A percentile compares a stretch with the other conserved stretches of the same genome.
Evolutionary conservation across 2,329 filamentous ascomycete genomes (phyloP).

Genomic region (Simplicillium aogashimaense): DNA sequence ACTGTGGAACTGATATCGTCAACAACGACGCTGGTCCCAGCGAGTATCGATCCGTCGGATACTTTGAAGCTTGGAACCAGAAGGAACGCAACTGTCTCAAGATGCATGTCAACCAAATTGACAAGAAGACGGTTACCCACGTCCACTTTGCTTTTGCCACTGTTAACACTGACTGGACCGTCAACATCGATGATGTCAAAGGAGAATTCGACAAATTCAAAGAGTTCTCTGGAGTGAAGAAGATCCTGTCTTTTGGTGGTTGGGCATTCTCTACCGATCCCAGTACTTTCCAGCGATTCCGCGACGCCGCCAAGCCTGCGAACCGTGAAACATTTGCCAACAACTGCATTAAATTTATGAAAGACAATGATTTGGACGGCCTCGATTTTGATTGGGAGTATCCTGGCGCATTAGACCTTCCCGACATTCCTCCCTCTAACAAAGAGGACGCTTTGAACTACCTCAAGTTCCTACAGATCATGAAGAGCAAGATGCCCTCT

Average conservation of each 20-base stretch:
- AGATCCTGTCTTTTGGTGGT: slow-evolving; percentile 69
- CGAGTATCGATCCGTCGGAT: slow-evolving; percentile 10
- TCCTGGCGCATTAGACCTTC: slow-evolving; percentile 15
- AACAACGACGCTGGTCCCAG: slow-evolving; percentile 6
- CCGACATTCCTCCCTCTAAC: slow-evolving; percentile 16
- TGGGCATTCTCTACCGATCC: slow-evolving; percentile 67
- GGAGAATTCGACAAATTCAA: slow-evolving; percentile 12
- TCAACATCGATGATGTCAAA: slow-evolving; percentile 9
- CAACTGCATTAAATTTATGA: slow-evolving; percentile 57
- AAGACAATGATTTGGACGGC: slow-evolving; percentile 57
- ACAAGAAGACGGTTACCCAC: slow-evolving; percentile 14
- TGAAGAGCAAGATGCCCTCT: slow-evolving; percentile 2
- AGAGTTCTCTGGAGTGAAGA: slow-evolving; percentile 43
- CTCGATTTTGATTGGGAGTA: slow-evolving; percentile 32
- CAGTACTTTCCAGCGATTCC: slow-evolving; percentile 34
- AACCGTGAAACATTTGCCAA: slow-evolving; percentile 59
- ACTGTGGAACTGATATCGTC: slow-evolving; percentile 15
- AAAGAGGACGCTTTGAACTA: slow-evolving; percentile 6
- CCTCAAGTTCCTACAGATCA: slow-evolving; percentile 8
- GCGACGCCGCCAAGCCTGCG: slow-evolving; percentile 49
- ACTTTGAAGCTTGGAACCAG: slow-evolving; percentile 23
- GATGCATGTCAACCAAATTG: slow-evolving; percentile 8
- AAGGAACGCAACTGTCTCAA: slow-evolving; percentile 18
- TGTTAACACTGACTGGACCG: slow-evolving; percentile 12
- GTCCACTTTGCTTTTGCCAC: slow-evolving; percentile 26